Evolutionary conservation across 148 eudicot species (phyloP), one percentile per base, ranked within the genome.

Genomic region (Chenopodium formosanum): DNA sequence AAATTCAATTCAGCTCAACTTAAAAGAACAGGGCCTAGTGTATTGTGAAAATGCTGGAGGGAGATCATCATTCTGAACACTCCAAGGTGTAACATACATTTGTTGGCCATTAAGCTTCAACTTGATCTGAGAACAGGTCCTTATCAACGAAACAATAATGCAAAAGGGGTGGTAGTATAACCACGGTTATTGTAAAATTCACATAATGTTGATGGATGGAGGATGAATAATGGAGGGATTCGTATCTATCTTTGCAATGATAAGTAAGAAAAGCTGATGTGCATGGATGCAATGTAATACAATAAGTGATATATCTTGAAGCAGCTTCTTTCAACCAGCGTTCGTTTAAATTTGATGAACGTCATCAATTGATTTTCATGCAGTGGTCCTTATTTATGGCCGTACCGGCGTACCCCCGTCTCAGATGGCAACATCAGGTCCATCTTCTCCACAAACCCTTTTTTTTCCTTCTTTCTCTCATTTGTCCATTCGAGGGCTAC

Each of bases 231-330:
- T 62, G 58, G 79, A 79, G 16, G 66, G 68, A 84, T 84, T 84
- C 86, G 86, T 84, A 73, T 80, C 73, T 71, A 84, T 84, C 74
- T 76, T 77, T 77, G 77, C 72, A 81, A 84, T 80, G 83, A 84
- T 84, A 40, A 62, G 40, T 70, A 75, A 2, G 46, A 69, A 80
- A 80, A 83, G 70, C 34, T 66, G 77, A 76, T 56, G 5, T 40
- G 44, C 44, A 77, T 17, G 34, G 19, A 32, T 50, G 53, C 12
- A 48, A 40, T 40, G 44, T 40, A 40, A 40, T 40, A 40, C 25
- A 25, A 25, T 40, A 5, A 40, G 44, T 48, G 14, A 48, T 27
- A 58, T 56, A 84, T 84, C 83, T 84, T 80, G 78, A 44, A 76
- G 78, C 70, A 70, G 81, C 73, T 84, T 80, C 80, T 56, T 80